These are phyloP conservation scores for Tolypocladium ovalisporum DNA, from an alignment of 2,329 filamentous ascomycete species.

Conservation along the genomic window DNA sequence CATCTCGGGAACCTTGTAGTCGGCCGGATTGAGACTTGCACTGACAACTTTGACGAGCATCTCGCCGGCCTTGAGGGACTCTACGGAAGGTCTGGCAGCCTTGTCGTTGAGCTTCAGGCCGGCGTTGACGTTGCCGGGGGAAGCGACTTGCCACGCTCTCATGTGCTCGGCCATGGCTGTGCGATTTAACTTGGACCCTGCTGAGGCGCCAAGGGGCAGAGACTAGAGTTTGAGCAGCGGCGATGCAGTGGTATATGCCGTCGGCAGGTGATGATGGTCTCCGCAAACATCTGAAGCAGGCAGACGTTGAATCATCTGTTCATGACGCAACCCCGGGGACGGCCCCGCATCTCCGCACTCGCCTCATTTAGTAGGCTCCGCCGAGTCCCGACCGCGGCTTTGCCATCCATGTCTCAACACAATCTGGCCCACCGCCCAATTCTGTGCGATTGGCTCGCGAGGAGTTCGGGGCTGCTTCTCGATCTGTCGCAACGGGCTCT, in stretches of 20 bases:
- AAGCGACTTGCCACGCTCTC: slow-evolving; percentile 16
- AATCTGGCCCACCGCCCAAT: too few species aligned
- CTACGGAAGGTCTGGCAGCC: slow-evolving; percentile 1
- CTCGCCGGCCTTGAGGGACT: slow-evolving; percentile 15
- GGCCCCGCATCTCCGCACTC: background rate
- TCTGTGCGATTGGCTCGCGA: too few species aligned
- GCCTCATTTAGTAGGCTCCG: background rate
- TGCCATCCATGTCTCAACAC: too few species aligned
- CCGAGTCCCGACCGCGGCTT: too few species aligned
- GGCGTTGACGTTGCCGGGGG: slow-evolving; percentile 13
- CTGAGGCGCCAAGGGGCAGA: background rate
- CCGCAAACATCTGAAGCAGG: background rate
- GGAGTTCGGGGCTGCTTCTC: too few species aligned
- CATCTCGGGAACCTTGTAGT: slow-evolving; percentile 36
- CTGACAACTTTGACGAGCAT: slow-evolving; percentile 32
- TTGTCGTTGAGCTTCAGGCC: slow-evolving; percentile 11
- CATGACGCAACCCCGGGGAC: background rate
- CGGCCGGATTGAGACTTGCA: slow-evolving; percentile 35
- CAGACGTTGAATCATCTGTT: background rate
- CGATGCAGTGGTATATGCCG: background rate
- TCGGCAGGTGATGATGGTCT: background rate
- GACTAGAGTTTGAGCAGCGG: background rate
- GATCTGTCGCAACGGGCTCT: too few species aligned
- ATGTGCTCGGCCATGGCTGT: slow-evolving; percentile 11
- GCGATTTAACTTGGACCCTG: too few species aligned